Conservation (phyloP, 306 rosid species). For the Phaseolus lunatus region DNA sequence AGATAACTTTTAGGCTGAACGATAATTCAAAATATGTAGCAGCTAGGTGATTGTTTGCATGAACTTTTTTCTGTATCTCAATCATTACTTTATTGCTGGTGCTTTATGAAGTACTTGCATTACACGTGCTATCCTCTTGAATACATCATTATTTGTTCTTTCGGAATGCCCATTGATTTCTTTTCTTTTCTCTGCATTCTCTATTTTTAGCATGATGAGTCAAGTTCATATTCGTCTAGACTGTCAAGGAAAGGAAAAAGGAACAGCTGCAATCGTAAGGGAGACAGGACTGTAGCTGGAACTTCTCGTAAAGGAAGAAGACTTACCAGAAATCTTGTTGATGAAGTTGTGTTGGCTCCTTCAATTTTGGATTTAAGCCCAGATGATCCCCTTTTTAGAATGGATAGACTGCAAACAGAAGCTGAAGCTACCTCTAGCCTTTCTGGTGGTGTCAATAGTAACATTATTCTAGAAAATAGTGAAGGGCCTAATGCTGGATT, state of each 20-base stretch:
- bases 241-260: conserved; percentile 58
- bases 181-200: conserved; percentile 5
- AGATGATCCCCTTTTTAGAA: conserved; percentile 44
- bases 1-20: conserved; percentile 3
- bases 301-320: conserved; percentile 64
- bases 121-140: conserved; percentile 1
- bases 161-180: conserved; percentile 25
- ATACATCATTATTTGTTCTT: conserved; percentile 13
- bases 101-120: conserved; percentile 19
- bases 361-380: conserved; percentile 46
- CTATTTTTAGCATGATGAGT: conserved; percentile 53
- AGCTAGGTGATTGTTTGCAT: conserved; percentile 9
- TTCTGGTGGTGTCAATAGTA: conserved; percentile 43
- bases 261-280: conserved; percentile 45
- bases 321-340: conserved; percentile 46
- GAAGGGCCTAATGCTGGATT: conserved; percentile 49
- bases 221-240: conserved; percentile 53
- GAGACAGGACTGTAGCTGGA: conserved; percentile 41
- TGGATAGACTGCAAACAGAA: conserved; percentile 38
- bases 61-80: conserved; percentile 24
- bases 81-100: conserved; percentile 12
- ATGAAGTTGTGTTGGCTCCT: conserved; percentile 41
- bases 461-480: conserved; percentile 46
- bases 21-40: conserved; percentile 11
- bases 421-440: conserved; percentile 49